Evolutionary conservation across 2,329 filamentous ascomycete species (phyloP), one percentile per base, ranked within the genome.

Genomic region (Dendryphion nanum): DNA sequence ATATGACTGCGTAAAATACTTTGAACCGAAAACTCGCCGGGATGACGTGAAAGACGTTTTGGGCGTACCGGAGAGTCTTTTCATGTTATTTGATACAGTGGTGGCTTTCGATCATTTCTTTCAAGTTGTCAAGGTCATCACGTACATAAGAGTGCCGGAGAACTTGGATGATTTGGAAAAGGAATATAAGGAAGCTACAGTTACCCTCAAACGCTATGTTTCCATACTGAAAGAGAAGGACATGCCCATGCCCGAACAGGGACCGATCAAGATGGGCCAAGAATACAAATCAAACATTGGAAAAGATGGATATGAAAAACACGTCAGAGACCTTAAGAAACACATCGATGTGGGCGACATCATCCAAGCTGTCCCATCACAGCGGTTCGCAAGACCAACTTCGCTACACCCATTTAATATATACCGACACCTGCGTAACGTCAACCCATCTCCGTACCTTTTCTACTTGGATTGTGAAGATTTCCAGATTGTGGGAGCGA

Each of bases 1-100:
- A 37, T 98, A 98, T 62, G 93, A 98, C 64, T 98, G 93, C 66
- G 88, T 98, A 56, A 83, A 85, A 60, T 97, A 97, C 70, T 98
- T 98, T 54, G 93, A 98, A 74, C 93, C 93, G 45, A 94, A 90
- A 76, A 97, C 93, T n/a, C 83, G 83, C 18, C 80, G 89, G 34
- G 81, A 88, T 30, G 81, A 88, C 30, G 81, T 96, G 74, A 85
- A 93, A 67, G 93, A 98, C 67, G 78, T 94, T 19, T 77, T 97
- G 16, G 73, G 85, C 43, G 87, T 97, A 29, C 93, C 93, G 1
- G 93, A 98, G 74, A 90, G 88, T 42, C 74, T 97, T 19, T 97
- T 98, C 66, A 97, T 97, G 88, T 77, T 98, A 12, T 97, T 89
- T 66, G 87, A 97, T 64, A 96, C 91, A 28, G 85, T 97, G 43